Conservation (phyloP, 2,329 filamentous ascomycete species). For the Hypoxylon sp. region DNA sequence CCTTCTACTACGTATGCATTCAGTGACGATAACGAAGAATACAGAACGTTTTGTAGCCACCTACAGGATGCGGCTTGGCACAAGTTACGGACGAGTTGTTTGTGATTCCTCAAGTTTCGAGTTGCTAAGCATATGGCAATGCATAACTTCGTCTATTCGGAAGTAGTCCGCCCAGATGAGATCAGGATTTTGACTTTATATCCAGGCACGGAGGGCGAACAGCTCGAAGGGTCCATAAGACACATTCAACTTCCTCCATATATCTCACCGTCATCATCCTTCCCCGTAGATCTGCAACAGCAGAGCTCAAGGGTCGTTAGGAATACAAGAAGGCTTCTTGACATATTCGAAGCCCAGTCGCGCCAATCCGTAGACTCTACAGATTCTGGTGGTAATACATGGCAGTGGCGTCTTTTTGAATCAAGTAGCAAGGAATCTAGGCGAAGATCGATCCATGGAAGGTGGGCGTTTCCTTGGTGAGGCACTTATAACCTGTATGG, state of each 20-base stretch:
- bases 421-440: constrained; percentile 22
- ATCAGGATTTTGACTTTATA: constrained; percentile 25
- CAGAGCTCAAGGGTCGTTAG: constrained; percentile 11
- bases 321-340: constrained; percentile 29
- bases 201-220: constrained; percentile 8
- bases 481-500: neutral
- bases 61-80: neutral
- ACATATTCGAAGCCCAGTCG: constrained; percentile 30
- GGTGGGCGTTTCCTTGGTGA: neutral
- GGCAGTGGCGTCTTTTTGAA: constrained; percentile 25
- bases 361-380: constrained; percentile 12
- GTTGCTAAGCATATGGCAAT: neutral
- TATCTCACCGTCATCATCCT: constrained; percentile 13
- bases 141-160: constrained; percentile 20
- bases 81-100: neutral
- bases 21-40: neutral
- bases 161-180: constrained; percentile 21
- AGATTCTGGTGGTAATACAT: constrained; percentile 23
- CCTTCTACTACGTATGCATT: neutral
- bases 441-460: constrained; percentile 23
- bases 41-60: neutral
- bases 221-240: constrained; percentile 22
- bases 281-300: constrained; percentile 2
- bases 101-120: neutral
- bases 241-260: constrained; percentile 20